Evolutionary conservation across 345 rosid species (phyloP).

Genomic region (Hypericum androsaemum): DNA sequence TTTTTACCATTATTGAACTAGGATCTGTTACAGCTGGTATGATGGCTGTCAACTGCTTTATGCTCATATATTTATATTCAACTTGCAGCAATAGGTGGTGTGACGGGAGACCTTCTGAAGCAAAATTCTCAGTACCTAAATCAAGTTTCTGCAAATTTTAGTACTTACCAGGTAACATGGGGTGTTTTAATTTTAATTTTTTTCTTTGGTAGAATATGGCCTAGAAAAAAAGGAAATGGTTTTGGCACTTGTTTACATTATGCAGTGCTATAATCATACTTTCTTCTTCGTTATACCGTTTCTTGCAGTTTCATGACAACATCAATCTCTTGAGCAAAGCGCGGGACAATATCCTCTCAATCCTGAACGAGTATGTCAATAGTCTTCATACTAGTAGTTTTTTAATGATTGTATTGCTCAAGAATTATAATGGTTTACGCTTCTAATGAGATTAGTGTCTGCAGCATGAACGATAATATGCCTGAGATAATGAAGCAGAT

Average conservation of each 20-base stretch:
- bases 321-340: constrained; percentile 48
- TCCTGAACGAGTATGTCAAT: constrained; percentile 56
- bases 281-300: not conserved
- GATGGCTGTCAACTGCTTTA: not conserved
- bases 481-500: constrained; percentile 85
- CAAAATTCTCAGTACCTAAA: constrained; percentile 63
- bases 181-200: not conserved
- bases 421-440: not conserved
- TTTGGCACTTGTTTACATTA: too few relatives aligned
- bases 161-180: constrained; percentile 52
- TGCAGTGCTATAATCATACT: not conserved
- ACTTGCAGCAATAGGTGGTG: constrained; percentile 65
- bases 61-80: constrained; percentile 5
- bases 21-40: not conserved
- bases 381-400: constrained; percentile 5
- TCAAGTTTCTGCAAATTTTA: constrained; percentile 61
- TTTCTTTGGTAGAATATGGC: too few relatives aligned
- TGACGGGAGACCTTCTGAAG: constrained; percentile 63
- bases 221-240: too few relatives aligned
- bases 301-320: constrained; percentile 55
- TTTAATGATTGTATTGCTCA: too few relatives aligned
- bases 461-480: constrained; percentile 65
- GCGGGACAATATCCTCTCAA: constrained; percentile 55
- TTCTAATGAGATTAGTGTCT: constrained; percentile 16
- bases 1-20: not conserved